Conservation (phyloP, 106 monocot species). For the Alisma plantagoaquatica region DNA sequence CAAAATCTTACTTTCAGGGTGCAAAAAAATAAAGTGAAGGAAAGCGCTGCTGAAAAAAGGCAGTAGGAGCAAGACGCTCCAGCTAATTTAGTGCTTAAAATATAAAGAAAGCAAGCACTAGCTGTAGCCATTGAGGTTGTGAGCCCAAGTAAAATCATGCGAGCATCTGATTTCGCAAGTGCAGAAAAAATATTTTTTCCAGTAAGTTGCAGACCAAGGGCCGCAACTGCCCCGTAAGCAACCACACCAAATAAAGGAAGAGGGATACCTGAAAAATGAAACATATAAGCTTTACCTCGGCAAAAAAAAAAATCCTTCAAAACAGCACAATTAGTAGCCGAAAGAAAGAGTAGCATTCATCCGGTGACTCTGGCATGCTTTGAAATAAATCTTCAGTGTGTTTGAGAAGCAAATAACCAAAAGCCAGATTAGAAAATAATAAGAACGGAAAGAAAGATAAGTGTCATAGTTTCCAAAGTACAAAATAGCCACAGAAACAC, state of each 20-base stretch:
- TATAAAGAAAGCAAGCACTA: slow-evolving; percentile 92
- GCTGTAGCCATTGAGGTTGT: slow-evolving; percentile 86
- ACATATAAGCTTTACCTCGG: too few species aligned
- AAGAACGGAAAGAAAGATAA: too few species aligned
- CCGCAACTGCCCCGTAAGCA: slow-evolving; percentile 67
- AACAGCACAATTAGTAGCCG: neutral
- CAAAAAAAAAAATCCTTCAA: neutral
- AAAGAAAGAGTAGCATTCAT: neutral
- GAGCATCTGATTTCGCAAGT: slow-evolving; percentile 37
- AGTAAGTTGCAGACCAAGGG: slow-evolving; percentile 49
- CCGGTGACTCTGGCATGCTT: neutral
- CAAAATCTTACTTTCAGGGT: slow-evolving; percentile 42
- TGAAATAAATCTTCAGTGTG: neutral
- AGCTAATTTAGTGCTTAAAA: slow-evolving; percentile 63
- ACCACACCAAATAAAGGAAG: slow-evolving; percentile 73
- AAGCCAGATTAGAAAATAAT: too few species aligned
- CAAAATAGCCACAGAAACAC: too few species aligned
- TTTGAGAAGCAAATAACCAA: neutral
- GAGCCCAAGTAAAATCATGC: slow-evolving; percentile 39
- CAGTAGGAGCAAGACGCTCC: slow-evolving; percentile 78
- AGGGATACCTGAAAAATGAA: slow-evolving; percentile 56
- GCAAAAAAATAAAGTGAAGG: slow-evolving; percentile 71
- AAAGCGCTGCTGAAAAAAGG: slow-evolving; percentile 63
- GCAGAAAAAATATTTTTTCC: slow-evolving; percentile 29
- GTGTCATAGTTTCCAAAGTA: too few species aligned